Evolutionary conservation across 441 rosid genomes (phyloP).

Genomic region (Biscutella laevigata): DNA sequence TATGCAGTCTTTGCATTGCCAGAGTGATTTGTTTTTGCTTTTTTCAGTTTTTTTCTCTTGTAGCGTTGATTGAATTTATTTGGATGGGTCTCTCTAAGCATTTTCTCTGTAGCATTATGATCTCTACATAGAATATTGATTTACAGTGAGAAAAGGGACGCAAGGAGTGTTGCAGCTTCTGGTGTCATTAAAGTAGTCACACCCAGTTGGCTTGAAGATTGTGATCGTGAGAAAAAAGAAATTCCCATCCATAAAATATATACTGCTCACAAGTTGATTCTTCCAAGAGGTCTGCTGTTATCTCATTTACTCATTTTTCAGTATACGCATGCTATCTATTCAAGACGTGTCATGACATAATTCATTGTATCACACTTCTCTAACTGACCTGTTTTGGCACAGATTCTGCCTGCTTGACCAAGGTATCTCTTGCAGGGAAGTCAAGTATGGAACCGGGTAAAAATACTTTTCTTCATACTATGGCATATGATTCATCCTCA

Average conservation of each 20-base stretch:
- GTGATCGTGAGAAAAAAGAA: conserved; percentile 72
- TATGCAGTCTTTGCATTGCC: conserved; percentile 30
- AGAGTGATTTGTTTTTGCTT: conserved; percentile 35
- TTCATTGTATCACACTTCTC: conserved; percentile 16
- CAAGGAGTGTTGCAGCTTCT: conserved; percentile 72
- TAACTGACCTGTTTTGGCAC: conserved; percentile 20
- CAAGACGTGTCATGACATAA: conserved; percentile 8
- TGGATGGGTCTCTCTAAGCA: conserved; percentile 2
- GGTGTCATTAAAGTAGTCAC: conserved; percentile 83
- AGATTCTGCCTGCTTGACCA: conserved; percentile 45
- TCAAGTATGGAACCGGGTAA: conserved; percentile 35
- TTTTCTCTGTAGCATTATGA: conserved; percentile 20
- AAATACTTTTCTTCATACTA: conserved; percentile 24
- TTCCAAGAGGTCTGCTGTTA: conserved; percentile 70
- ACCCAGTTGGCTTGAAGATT: conserved; percentile 89
- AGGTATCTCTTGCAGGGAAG: conserved; percentile 36
- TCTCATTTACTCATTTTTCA: conserved; percentile 13
- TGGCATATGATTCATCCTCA: conserved; percentile 28
- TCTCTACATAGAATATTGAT: conserved; percentile 10
- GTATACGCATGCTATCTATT: conserved; percentile 7
- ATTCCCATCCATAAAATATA: conserved; percentile 53
- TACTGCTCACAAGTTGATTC: conserved; percentile 64
- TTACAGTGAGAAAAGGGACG: conserved; percentile 77
- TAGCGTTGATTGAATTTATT: neutral
- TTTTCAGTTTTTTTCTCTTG: neutral